phyloP scores from a whole-genome alignment of 1,284 basidiomycete genomes.

The Bjerkandera adusta region DNA sequence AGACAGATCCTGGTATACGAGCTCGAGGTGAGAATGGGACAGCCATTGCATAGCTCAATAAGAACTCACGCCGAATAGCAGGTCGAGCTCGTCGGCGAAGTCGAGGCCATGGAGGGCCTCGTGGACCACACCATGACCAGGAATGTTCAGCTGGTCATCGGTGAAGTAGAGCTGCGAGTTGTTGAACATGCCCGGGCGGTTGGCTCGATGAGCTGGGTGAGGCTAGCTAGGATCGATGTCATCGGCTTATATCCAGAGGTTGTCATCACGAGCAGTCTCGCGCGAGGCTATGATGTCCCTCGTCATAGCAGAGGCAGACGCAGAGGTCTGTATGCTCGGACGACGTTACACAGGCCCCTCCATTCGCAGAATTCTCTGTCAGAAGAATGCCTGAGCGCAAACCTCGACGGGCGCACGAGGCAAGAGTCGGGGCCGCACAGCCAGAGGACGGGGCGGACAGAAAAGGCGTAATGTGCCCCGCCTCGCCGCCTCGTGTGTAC shows the following conservation, averaged over 20 bases:
- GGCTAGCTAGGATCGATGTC: no score
- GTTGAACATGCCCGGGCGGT: constrained; percentile 9
- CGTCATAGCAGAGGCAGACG: background rate
- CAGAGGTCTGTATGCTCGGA: constrained; percentile 3
- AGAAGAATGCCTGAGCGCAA: constrained; percentile 1
- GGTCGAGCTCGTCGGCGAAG: no score
- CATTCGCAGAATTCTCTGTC: constrained; percentile 9
- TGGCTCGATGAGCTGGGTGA: no score
- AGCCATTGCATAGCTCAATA: no score
- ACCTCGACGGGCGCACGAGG: constrained; percentile 6
- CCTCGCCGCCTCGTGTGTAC: no score
- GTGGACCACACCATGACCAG: background rate
- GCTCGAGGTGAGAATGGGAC: no score
- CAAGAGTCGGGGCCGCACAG: no score
- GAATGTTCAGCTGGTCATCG: background rate
- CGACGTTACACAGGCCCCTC: constrained; percentile 9
- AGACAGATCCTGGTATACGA: no score
- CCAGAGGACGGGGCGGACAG: no score
- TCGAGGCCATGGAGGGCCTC: background rate
- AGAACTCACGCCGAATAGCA: no score
- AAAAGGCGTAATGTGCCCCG: no score
- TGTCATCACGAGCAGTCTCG: background rate
- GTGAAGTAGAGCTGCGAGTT: background rate
- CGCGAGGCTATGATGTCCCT: background rate
- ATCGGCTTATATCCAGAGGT: constrained; percentile 9